A percentile compares a stretch with the other conserved stretches of the same genome.
Conservation (phyloP, 2,329 filamentous ascomycete genomes). For the Penicillium frequentans region DNA sequence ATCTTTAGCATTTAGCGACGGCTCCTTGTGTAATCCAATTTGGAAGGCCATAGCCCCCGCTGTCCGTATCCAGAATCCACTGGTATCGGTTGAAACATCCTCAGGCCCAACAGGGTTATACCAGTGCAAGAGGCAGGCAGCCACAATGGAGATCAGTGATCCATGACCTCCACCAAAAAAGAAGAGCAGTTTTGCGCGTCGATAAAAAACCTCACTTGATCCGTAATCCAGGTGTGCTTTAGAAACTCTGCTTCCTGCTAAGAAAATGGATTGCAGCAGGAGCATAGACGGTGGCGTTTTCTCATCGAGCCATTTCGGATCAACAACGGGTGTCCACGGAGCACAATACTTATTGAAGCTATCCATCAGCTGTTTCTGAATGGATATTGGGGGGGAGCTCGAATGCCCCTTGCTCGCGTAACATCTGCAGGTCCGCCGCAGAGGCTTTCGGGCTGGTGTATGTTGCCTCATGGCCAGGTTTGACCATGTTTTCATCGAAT, state of each 20-base stretch:
- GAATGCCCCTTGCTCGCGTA: slow-evolving; percentile 25
- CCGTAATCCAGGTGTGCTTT: slow-evolving; percentile 32
- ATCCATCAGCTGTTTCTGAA: slow-evolving; percentile 40
- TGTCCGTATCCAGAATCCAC: slow-evolving; percentile 44
- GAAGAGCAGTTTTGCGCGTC: slow-evolving; percentile 34
- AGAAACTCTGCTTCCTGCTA: slow-evolving; percentile 43
- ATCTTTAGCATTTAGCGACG: slow-evolving; percentile 32
- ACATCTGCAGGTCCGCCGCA: slow-evolving; percentile 21
- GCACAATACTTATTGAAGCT: slow-evolving; percentile 43
- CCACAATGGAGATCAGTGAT: slow-evolving; percentile 42
- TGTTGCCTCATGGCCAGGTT: slow-evolving; percentile 24
- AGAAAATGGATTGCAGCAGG: slow-evolving; percentile 37
- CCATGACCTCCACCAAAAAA: slow-evolving; percentile 36
- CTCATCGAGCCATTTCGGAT: slow-evolving; percentile 41
- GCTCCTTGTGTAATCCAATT: slow-evolving; percentile 44
- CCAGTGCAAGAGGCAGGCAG: slow-evolving; percentile 43
- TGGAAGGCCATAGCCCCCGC: slow-evolving; percentile 45
- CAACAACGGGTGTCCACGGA: slow-evolving; percentile 45
- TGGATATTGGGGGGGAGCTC: slow-evolving; percentile 22
- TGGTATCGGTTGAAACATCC: slow-evolving; percentile 41
- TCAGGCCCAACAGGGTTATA: slow-evolving; percentile 46
- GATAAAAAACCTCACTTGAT: slow-evolving; percentile 32
- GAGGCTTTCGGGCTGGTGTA: slow-evolving; percentile 23
- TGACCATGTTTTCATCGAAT: slow-evolving; percentile 31
- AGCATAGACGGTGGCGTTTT: slow-evolving; percentile 27